These are phyloP conservation scores for Grosmannia clavigera DNA, from an alignment of 2,329 filamentous ascomycete genomes.

Conservation along the genomic window DNA sequence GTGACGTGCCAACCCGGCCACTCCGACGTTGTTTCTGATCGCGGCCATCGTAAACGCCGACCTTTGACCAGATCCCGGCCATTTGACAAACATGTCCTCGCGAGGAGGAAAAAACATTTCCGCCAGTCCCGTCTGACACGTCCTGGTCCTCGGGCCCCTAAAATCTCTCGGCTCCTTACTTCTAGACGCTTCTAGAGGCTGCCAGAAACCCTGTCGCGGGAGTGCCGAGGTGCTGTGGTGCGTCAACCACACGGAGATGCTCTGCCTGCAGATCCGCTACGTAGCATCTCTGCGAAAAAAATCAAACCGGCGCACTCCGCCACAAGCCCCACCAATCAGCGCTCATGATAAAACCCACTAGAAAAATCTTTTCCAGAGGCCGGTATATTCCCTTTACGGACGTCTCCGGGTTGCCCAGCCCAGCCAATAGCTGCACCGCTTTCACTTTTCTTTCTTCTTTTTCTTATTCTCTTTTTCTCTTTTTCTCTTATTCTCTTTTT, in stretches of 20 bases:
- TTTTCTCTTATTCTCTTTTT: neutral
- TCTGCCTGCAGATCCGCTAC: neutral
- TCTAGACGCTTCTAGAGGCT: neutral
- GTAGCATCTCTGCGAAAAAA: neutral
- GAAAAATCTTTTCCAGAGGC: neutral
- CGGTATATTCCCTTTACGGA: conserved; percentile 1
- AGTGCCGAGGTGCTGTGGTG: neutral
- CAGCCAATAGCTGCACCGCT: neutral
- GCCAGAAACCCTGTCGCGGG: neutral
- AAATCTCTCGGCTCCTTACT: neutral
- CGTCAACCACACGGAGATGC: neutral
- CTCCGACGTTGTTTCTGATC: neutral
- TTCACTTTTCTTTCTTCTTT: neutral
- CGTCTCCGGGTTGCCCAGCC: neutral
- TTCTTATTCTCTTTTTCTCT: neutral
- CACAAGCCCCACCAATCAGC: neutral
- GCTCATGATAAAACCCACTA: neutral
- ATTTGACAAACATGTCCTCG: no score
- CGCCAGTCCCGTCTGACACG: neutral
- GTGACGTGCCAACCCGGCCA: neutral
- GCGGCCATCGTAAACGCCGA: neutral
- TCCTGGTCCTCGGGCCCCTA: neutral
- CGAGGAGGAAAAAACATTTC: no score
- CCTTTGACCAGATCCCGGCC: no score
- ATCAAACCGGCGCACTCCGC: neutral